phyloP scores from a whole-genome alignment of 129 eudicot species.

The Apium graveolens region DNA sequence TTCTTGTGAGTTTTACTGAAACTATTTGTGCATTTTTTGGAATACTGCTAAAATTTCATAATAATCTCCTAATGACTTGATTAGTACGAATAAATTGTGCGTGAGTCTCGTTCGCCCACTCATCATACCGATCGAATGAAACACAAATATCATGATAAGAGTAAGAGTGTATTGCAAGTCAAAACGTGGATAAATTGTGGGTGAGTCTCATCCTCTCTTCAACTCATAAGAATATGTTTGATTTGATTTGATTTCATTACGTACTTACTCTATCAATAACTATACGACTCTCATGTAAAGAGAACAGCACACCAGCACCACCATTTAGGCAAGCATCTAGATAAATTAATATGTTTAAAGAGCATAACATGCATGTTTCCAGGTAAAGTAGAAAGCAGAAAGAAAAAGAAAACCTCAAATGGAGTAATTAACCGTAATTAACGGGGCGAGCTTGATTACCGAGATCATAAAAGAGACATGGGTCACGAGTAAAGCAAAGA shows the following conservation, averaged over 20 bases:
- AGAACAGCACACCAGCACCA: neutral
- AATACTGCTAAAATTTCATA: neutral
- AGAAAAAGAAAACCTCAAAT: neutral
- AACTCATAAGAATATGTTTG: neutral
- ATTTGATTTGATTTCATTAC: neutral
- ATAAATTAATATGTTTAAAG: neutral
- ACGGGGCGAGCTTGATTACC: neutral
- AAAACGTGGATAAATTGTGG: neutral
- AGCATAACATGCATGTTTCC: neutral
- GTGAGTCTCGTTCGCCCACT: neutral
- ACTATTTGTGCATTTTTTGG: neutral
- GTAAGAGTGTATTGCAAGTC: neutral
- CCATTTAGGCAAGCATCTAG: neutral
- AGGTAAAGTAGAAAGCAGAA: neutral
- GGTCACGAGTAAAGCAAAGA: neutral
- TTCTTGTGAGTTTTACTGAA: neutral
- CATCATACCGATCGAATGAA: neutral
- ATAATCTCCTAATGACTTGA: neutral
- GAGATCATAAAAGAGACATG: neutral
- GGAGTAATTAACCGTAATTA: neutral
- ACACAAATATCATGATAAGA: neutral
- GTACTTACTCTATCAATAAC: neutral
- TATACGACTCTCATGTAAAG: neutral
- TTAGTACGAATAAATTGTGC: neutral
- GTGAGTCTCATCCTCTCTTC: slow-evolving; percentile 1